A percentile compares a stretch with the other conserved stretches of the same genome.
Conservation (phyloP, 1,139 yeast genomes). For the Pichia inconspicua region DNA sequence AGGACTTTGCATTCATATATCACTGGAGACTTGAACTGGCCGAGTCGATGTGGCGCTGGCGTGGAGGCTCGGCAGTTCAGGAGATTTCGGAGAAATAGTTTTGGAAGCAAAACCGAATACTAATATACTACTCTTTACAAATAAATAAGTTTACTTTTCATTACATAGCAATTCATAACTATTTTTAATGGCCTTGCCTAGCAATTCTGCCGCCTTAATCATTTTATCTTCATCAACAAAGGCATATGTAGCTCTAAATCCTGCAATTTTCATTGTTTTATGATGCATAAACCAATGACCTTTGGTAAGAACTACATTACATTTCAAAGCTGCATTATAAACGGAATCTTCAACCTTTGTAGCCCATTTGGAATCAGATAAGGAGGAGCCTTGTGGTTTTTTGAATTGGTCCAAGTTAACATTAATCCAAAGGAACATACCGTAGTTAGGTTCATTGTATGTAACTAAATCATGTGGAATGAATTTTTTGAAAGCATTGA, state of each 20-base stretch:
- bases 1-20: too few relatives aligned
- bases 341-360: conserved; percentile 37
- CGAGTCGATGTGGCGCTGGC: not conserved
- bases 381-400: conserved; percentile 27
- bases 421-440: conserved; percentile 48
- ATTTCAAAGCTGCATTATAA: conserved; percentile 37
- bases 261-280: conserved; percentile 32
- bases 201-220: conserved; percentile 28
- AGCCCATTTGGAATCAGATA: conserved; percentile 32
- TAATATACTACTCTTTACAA: too few relatives aligned
- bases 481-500: conserved; percentile 38
- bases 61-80: not conserved
- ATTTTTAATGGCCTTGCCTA: conserved; percentile 20
- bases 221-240: conserved; percentile 46
- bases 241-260: conserved; percentile 55
- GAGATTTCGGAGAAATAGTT: too few relatives aligned
- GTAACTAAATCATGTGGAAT: conserved; percentile 39
- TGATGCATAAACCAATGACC: conserved; percentile 50
- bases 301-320: conserved; percentile 45
- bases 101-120: not conserved
- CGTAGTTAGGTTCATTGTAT: conserved; percentile 46
- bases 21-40: too few relatives aligned
- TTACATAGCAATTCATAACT: not conserved
- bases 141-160: not conserved
- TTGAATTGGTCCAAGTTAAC: conserved; percentile 45